Evolutionary conservation across 2,329 filamentous ascomycete species (phyloP).

Genomic region (Byssothecium circinans): DNA sequence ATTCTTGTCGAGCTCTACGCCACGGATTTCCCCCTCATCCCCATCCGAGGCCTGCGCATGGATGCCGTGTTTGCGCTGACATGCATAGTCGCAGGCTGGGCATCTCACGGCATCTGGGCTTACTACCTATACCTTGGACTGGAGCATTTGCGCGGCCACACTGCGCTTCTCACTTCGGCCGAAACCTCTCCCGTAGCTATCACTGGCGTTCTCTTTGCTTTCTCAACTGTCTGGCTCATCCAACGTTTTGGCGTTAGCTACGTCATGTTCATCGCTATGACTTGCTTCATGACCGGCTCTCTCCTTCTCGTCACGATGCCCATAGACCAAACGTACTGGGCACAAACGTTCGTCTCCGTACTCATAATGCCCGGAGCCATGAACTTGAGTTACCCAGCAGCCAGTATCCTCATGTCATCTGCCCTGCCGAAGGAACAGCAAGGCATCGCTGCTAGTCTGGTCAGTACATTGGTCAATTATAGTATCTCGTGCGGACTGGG

Average conservation of each 20-base stretch:
- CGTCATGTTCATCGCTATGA: constrained; percentile 34
- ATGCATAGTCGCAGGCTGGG: constrained; percentile 51
- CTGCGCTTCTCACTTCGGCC: constrained; percentile 27
- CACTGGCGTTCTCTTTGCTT: constrained; percentile 29
- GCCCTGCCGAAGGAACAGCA: constrained; percentile 49
- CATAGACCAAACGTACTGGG: constrained; percentile 47
- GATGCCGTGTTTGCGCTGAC: constrained; percentile 59
- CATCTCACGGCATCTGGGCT: constrained; percentile 34
- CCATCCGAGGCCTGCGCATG: constrained; percentile 52
- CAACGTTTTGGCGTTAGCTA: constrained; percentile 20
- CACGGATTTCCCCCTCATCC: constrained; percentile 58
- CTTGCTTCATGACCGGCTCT: constrained; percentile 35
- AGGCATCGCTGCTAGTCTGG: constrained; percentile 58
- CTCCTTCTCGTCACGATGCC: constrained; percentile 44
- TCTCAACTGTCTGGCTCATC: constrained; percentile 30
- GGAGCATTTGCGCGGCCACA: constrained; percentile 24
- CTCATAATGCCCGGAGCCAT: constrained; percentile 39
- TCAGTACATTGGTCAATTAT: constrained; percentile 70
- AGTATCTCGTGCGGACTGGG: constrained; percentile 67
- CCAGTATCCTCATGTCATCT: constrained; percentile 42
- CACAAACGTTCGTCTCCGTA: constrained; percentile 33
- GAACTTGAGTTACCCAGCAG: constrained; percentile 44
- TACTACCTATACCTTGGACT: constrained; percentile 35
- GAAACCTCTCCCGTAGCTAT: constrained; percentile 27
- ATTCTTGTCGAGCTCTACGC: constrained; percentile 52